Evolutionary conservation across 139 green algal species (phyloP).

Genomic region (Chlamydomonas incerta): DNA sequence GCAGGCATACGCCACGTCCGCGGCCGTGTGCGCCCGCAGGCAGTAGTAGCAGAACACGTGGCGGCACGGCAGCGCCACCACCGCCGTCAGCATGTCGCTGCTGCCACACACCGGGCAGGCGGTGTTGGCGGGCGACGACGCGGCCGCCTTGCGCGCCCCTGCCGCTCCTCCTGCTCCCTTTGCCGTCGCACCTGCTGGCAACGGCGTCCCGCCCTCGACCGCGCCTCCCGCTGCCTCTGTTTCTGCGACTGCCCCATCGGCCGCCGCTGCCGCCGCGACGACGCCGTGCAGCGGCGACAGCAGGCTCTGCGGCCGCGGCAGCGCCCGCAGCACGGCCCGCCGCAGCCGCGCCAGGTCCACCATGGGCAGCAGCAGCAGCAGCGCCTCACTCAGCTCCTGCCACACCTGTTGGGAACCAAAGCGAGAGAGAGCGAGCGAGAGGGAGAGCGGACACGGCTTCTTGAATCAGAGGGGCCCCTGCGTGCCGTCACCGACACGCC

Average conservation of each 20-base stretch:
- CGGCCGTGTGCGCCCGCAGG: constrained; percentile 64
- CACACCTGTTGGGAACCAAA: too few species aligned
- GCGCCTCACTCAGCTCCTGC: constrained; percentile 85
- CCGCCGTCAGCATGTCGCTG: constrained; percentile 65
- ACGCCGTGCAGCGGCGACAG: background rate
- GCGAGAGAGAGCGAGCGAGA: too few species aligned
- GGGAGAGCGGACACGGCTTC: too few species aligned
- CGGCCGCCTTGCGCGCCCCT: background rate
- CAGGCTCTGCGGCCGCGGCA: constrained; percentile 47
- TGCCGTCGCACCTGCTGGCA: background rate
- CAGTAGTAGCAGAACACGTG: constrained; percentile 96
- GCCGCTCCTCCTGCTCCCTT: background rate
- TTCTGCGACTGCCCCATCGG: background rate
- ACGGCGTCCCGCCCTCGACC: background rate
- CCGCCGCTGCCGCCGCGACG: background rate
- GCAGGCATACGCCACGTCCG: constrained; percentile 56
- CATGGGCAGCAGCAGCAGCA: constrained; percentile 89
- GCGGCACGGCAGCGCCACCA: constrained; percentile 81
- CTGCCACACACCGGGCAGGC: constrained; percentile 68
- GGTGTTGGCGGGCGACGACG: background rate
- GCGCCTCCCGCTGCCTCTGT: background rate
- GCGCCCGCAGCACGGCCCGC: constrained; percentile 27
- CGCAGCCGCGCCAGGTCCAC: constrained; percentile 54
- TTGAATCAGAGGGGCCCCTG: too few species aligned
- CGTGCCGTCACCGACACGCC: too few species aligned